Evolutionary conservation across 768 basidiomycete genomes (phyloP).

Genomic region (Boletus rubroflammeus): DNA sequence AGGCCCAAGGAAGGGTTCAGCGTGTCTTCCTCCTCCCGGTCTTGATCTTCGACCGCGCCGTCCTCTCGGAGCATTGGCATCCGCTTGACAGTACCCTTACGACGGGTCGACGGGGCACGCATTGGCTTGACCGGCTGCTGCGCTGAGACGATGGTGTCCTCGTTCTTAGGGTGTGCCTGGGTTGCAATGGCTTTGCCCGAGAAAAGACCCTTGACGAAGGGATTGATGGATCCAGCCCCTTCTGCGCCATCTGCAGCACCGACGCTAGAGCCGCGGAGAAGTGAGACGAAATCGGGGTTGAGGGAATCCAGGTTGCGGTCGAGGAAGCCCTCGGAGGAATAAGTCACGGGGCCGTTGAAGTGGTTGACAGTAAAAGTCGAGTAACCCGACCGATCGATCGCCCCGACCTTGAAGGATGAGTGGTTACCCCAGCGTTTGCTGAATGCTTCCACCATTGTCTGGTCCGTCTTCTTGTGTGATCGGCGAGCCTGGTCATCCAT

Average conservation of each 20-base stretch:
- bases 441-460: conserved; percentile 93
- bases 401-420: conserved; percentile 81
- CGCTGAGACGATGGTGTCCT: conserved; percentile 93
- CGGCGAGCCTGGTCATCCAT: conserved; percentile 95
- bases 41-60: conserved; percentile 37
- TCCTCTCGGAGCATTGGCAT: conserved; percentile 35
- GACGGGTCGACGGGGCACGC: conserved; percentile 84
- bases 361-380: conserved; percentile 91
- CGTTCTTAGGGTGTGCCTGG: conserved; percentile 85
- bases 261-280: conserved; percentile 62
- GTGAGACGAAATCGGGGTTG: conserved; percentile 88
- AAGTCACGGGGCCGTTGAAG: conserved; percentile 87
- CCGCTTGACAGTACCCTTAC: conserved; percentile 71
- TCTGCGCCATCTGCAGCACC: conserved; percentile 47
- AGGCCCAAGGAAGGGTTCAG: conserved; percentile 31
- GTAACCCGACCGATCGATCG: conserved; percentile 70
- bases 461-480: conserved; percentile 85
- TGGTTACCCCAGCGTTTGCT: conserved; percentile 94
- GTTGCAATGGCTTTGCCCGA: conserved; percentile 87
- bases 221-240: conserved; percentile 77
- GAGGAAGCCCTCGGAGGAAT: conserved; percentile 87
- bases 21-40: conserved; percentile 45
- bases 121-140: conserved; percentile 94
- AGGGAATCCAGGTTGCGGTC: conserved; percentile 85
- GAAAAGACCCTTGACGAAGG: conserved; percentile 90